phyloP scores from a whole-genome alignment of 2,329 filamentous ascomycete species.

The Aspergillus sojae region DNA sequence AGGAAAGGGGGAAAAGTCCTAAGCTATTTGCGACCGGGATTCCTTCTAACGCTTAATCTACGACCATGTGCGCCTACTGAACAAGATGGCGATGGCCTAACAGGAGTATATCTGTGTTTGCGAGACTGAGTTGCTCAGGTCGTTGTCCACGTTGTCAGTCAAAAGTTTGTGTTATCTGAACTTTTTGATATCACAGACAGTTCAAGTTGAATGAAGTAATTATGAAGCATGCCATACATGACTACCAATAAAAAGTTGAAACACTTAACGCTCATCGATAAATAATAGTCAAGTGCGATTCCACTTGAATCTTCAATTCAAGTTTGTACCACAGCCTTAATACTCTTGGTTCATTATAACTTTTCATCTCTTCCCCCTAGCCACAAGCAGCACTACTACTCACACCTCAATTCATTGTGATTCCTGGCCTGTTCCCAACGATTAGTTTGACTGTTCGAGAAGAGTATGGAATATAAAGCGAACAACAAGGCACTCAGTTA shows the following conservation, averaged over 20 bases:
- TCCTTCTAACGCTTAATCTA: neutral
- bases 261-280: neutral
- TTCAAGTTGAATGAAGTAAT: slow-evolving; percentile 8
- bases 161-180: slow-evolving; percentile 11
- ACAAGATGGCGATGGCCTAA: neutral
- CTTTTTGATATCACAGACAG: slow-evolving; percentile 1
- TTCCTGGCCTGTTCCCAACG: no score
- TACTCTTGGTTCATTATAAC: neutral
- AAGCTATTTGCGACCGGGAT: neutral
- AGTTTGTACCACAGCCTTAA: neutral
- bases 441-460: no score
- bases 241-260: neutral
- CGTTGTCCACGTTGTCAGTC: neutral
- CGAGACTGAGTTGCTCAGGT: neutral
- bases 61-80: neutral
- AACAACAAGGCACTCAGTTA: no score
- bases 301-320: neutral
- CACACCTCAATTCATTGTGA: neutral
- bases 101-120: neutral
- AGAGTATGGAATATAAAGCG: no score
- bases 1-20: neutral
- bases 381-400: no score
- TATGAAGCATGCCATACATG: neutral
- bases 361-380: no score
- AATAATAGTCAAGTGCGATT: neutral